phyloP scores from a whole-genome alignment of 805 yeast species.

The Ogataea paraovalis region DNA sequence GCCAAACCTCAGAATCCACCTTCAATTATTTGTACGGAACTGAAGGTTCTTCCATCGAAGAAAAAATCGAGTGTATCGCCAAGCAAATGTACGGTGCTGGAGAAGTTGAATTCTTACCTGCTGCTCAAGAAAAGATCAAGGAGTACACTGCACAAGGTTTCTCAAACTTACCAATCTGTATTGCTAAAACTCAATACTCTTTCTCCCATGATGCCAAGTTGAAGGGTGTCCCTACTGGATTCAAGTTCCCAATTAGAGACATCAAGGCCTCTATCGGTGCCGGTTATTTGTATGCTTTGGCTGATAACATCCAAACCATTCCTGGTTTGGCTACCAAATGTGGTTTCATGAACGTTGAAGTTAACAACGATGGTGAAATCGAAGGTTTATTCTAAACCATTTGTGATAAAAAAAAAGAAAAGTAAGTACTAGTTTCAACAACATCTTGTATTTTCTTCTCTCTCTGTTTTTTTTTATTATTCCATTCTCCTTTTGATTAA shows the following conservation, averaged over 20 bases:
- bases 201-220: constrained; percentile 89
- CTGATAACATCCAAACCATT: constrained; percentile 95
- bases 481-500: background rate
- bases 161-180: constrained; percentile 87
- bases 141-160: constrained; percentile 84
- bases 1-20: constrained; percentile 30
- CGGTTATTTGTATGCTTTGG: constrained; percentile 92
- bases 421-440: constrained; percentile 9
- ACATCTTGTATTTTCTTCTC: constrained; percentile 2
- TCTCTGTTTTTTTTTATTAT: background rate
- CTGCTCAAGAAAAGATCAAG: constrained; percentile 77
- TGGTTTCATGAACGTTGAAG: constrained; percentile 96
- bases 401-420: background rate
- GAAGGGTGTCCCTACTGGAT: constrained; percentile 94
- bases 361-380: constrained; percentile 83
- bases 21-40: constrained; percentile 68
- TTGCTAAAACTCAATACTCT: constrained; percentile 97
- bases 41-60: constrained; percentile 64
- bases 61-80: constrained; percentile 76
- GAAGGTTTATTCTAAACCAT: constrained; percentile 73
- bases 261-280: constrained; percentile 95
- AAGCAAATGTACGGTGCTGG: constrained; percentile 91
- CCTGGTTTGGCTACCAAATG: constrained; percentile 96
- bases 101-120: constrained; percentile 73
- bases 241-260: constrained; percentile 90